Evolutionary conservation across 805 yeast genomes (phyloP).

Genomic region (Cyberlindnera misumaiensis): DNA sequence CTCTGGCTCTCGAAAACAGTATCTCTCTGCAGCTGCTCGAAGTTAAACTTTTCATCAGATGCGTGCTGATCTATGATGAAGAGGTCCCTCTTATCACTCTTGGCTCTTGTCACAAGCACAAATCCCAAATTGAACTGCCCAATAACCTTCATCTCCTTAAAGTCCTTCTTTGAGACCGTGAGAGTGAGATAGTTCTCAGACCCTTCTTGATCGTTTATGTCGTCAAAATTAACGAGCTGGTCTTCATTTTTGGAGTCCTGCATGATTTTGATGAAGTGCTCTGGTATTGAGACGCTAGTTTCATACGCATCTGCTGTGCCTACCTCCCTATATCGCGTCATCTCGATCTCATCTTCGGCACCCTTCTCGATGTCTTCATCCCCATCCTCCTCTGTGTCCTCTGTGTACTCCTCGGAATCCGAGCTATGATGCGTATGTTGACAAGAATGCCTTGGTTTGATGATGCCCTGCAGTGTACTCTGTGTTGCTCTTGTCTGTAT

Average conservation of each 20-base stretch:
- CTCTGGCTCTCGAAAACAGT: slow-evolving; percentile 63
- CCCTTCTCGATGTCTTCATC: background rate
- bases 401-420: background rate
- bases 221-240: slow-evolving; percentile 23
- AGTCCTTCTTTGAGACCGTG: slow-evolving; percentile 66
- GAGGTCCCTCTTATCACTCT: slow-evolving; percentile 50
- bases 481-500: slow-evolving; percentile 1
- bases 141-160: slow-evolving; percentile 63
- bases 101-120: slow-evolving; percentile 57
- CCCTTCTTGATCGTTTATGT: slow-evolving; percentile 37
- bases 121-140: slow-evolving; percentile 98
- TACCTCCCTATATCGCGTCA: slow-evolving; percentile 7
- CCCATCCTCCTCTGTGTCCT: slow-evolving; percentile 2
- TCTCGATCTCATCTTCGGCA: slow-evolving; percentile 6
- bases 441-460: slow-evolving; percentile 13
- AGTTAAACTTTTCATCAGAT: slow-evolving; percentile 90
- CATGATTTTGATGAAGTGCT: slow-evolving; percentile 1
- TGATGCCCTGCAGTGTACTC: slow-evolving; percentile 7
- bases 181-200: slow-evolving; percentile 56
- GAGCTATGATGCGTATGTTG: slow-evolving; percentile 4
- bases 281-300: slow-evolving; percentile 4
- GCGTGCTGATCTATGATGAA: slow-evolving; percentile 97
- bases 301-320: slow-evolving; percentile 13
- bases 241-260: background rate
- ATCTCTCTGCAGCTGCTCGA: slow-evolving; percentile 57